Base-by-base conservation (phyloP, 73 alveolate genomes). In the Blepharisma japonicum region DNA sequence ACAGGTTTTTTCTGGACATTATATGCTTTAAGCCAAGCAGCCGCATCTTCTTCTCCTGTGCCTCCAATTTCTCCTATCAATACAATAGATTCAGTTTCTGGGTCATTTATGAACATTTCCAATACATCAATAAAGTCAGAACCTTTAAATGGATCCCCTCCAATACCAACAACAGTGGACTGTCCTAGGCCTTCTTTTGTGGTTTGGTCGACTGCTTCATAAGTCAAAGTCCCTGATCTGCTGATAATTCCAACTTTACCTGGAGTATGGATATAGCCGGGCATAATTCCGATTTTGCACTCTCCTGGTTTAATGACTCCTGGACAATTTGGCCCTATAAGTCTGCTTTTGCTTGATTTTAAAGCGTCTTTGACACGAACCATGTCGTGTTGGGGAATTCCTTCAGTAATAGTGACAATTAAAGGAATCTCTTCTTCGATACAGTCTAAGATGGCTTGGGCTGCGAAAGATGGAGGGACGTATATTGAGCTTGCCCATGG, bases 21-120 rank as follows among this genome's bases (percentile, higher is more conserved):
- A 86, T 91, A 82, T 49, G 84, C 77, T 66, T 87, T 51, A 7
- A 92, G 68, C 96, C 96, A 90, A 68, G 89, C 97, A 85, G 96
- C 96, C 6, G 98, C 95, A 68, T 87, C 89, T 82, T 90, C 99
- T 86, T 95, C 99, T 48, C 97, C 98, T 20, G 68, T 91, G 66
- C 99, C 99, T 27, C 99, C 99, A 55, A 95, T 95, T 88, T 95
- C 99, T 68, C 99, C 99, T 71, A 95, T 95, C 97, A 95, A 88
- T 68, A 95, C 87, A 90, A 95, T 93, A 27, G 97, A 96, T 77
- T 92, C 89, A 46, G 99, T 94, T 88, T 94, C 97, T 11, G 97
- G 98, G 76, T 94, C 99, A 27, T 84, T 83, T 61, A 89, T 93
- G 55, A 93, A 93, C 61, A 91, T 83, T 81, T 89, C 97, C 55